Evolutionary conservation across 1,284 basidiomycete genomes (phyloP).

Genomic region (Acaromyces ingoldii): DNA sequence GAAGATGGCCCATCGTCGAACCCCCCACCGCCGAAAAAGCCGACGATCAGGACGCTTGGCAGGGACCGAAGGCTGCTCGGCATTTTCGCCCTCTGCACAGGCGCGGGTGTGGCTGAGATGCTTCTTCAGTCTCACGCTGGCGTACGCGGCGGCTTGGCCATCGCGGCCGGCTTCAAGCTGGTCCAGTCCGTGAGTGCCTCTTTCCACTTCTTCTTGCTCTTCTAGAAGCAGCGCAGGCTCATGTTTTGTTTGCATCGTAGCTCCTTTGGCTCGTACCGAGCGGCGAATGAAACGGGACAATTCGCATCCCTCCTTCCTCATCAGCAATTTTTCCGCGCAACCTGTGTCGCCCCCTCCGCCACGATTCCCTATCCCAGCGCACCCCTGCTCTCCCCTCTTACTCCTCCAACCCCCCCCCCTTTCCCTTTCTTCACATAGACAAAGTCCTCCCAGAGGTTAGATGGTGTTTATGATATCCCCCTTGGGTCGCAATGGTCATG

Average conservation of each 20-base stretch:
- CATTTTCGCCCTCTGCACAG: slow-evolving; percentile 23
- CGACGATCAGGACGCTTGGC: slow-evolving; percentile 19
- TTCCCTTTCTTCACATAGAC: too few species aligned
- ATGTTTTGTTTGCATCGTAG: too few species aligned
- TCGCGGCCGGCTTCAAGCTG: slow-evolving; percentile 33
- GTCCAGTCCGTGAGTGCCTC: slow-evolving; percentile 18
- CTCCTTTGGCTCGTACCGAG: slow-evolving; percentile 24
- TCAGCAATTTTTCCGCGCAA: too few species aligned
- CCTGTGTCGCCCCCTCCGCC: too few species aligned
- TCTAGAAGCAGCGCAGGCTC: background rate
- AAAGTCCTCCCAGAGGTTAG: too few species aligned
- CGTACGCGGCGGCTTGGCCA: slow-evolving; percentile 24
- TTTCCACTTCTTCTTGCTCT: slow-evolving; percentile 6
- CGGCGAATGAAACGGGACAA: too few species aligned
- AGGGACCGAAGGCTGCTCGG: slow-evolving; percentile 33
- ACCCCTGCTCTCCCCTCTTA: too few species aligned
- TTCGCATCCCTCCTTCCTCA: too few species aligned
- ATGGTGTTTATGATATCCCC: too few species aligned
- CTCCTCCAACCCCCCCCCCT: too few species aligned
- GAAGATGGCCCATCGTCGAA: background rate
- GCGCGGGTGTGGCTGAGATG: slow-evolving; percentile 37
- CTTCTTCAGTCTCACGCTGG: slow-evolving; percentile 27
- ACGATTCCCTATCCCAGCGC: too few species aligned
- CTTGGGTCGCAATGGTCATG: too few species aligned
- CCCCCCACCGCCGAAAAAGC: slow-evolving; percentile 1